Evolutionary conservation across 495 filamentous ascomycete genomes (phyloP).

Genomic region (Penicillium cinerascens): DNA sequence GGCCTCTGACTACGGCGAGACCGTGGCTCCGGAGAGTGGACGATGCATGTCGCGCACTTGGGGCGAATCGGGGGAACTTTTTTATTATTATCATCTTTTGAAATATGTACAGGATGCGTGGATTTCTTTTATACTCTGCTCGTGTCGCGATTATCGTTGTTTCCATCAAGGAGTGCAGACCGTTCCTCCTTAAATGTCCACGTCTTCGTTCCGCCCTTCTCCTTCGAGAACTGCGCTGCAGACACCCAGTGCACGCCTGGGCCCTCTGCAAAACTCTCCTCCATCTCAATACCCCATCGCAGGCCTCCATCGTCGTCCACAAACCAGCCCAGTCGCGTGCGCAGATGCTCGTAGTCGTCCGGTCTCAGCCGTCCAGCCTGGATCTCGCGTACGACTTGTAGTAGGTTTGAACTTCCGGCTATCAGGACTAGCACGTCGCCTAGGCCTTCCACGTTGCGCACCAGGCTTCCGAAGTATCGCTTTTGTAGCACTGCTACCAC

Average conservation of each 20-base stretch:
- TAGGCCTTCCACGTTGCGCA: slow-evolving; percentile 20
- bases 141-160: not conserved
- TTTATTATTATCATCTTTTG: not conserved
- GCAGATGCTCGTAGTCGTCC: slow-evolving; percentile 9
- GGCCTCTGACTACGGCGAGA: not conserved
- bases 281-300: slow-evolving; percentile 23
- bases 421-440: slow-evolving; percentile 19
- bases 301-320: slow-evolving; percentile 16
- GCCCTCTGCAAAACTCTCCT: slow-evolving; percentile 13
- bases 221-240: slow-evolving; percentile 8
- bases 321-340: slow-evolving; percentile 20
- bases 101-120: not conserved
- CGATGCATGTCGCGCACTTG: not conserved
- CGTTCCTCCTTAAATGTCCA: slow-evolving; percentile 9
- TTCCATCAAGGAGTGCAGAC: not conserved
- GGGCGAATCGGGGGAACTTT: not conserved
- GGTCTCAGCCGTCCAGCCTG: slow-evolving; percentile 8
- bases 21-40: not conserved
- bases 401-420: slow-evolving; percentile 17
- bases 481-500: slow-evolving; percentile 20
- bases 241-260: slow-evolving; percentile 16
- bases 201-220: slow-evolving; percentile 8
- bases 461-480: slow-evolving; percentile 18
- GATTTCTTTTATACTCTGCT: not conserved
- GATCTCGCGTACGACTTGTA: slow-evolving; percentile 15